phyloP scores from a whole-genome alignment of 2,329 filamentous ascomycete genomes.

The Lasiodiplodia sp. region DNA sequence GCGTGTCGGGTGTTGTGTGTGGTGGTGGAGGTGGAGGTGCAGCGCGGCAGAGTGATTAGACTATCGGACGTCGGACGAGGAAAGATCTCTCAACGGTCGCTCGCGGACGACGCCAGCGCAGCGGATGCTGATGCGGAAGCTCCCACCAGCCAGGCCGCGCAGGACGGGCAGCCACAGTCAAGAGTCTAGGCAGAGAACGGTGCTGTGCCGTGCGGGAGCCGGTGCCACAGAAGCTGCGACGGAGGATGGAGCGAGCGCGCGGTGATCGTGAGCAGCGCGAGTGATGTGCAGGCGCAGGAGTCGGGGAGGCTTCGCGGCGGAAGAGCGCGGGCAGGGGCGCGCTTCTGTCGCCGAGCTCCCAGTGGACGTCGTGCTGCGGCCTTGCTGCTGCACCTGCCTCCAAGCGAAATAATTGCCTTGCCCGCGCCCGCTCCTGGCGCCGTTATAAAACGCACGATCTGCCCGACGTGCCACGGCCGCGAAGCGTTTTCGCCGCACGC shows the following conservation, averaged over 20 bases:
- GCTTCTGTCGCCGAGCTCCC: conserved; percentile 6
- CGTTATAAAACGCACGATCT: conserved; percentile 25
- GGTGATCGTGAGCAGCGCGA: conserved; percentile 24
- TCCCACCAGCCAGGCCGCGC: conserved; percentile 29
- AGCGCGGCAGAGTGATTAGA: conserved; percentile 29
- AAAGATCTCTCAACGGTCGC: conserved; percentile 34
- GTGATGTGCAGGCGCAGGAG: conserved; percentile 25
- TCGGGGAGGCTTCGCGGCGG: conserved; percentile 25
- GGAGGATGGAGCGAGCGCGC: conserved; percentile 28
- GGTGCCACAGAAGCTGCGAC: conserved; percentile 33
- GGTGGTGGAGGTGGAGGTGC: conserved; percentile 30
- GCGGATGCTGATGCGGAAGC: conserved; percentile 34
- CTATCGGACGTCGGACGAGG: conserved; percentile 29
- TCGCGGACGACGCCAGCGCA: conserved; percentile 28
- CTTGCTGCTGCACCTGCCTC: conserved; percentile 25
- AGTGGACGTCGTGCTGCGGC: conserved; percentile 20
- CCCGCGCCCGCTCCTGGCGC: conserved; percentile 9
- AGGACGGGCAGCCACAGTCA: conserved; percentile 31
- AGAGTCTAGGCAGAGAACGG: conserved; percentile 30
- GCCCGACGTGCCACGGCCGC: conserved; percentile 24
- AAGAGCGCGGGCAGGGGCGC: conserved; percentile 24
- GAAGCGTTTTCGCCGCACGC: conserved; percentile 23
- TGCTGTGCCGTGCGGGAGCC: conserved; percentile 29
- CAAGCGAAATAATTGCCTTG: conserved; percentile 28
- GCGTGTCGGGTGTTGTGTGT: conserved; percentile 30